Evolutionary conservation across 2,329 filamentous ascomycete genomes (phyloP).

Genomic region (Fusarium sp.): DNA sequence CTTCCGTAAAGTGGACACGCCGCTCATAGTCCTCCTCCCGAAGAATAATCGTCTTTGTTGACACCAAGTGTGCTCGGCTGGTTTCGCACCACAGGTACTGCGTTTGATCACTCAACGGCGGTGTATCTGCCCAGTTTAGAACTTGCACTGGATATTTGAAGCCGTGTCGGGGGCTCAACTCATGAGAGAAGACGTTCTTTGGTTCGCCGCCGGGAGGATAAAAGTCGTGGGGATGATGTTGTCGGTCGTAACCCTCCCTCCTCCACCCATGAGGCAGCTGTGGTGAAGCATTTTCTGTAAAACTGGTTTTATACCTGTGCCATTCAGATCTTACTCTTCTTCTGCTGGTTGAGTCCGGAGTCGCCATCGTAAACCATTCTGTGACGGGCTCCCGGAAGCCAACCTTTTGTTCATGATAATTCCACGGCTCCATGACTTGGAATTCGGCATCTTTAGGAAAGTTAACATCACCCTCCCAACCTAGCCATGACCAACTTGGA

Average conservation of each 20-base stretch:
- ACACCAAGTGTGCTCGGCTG: not conserved
- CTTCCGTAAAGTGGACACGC: not conserved
- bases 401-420: conserved; percentile 17
- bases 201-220: not conserved
- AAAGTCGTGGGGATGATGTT: not conserved
- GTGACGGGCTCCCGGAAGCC: conserved; percentile 14
- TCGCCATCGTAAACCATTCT: conserved; percentile 2
- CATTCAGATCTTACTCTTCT: conserved; percentile 9
- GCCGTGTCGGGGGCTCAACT: not conserved
- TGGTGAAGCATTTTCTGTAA: not conserved
- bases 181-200: not conserved
- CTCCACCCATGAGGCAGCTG: not conserved
- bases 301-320: not conserved
- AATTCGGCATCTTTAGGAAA: conserved; percentile 21
- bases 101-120: conserved; percentile 9
- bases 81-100: conserved; percentile 14
- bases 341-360: not conserved
- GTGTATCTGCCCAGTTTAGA: conserved; percentile 2
- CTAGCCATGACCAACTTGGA: conserved; percentile 26
- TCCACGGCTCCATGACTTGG: conserved; percentile 8
- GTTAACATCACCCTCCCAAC: conserved; percentile 15
- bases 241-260: not conserved
- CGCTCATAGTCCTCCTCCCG: not conserved
- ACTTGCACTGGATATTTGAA: conserved; percentile 7
- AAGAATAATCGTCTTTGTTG: not conserved